Evolutionary conservation across 192 early-diverging fungal genomes (phyloP), one percentile per base, ranked within the genome.

Genomic region (Linnemannia schmuckeri): DNA sequence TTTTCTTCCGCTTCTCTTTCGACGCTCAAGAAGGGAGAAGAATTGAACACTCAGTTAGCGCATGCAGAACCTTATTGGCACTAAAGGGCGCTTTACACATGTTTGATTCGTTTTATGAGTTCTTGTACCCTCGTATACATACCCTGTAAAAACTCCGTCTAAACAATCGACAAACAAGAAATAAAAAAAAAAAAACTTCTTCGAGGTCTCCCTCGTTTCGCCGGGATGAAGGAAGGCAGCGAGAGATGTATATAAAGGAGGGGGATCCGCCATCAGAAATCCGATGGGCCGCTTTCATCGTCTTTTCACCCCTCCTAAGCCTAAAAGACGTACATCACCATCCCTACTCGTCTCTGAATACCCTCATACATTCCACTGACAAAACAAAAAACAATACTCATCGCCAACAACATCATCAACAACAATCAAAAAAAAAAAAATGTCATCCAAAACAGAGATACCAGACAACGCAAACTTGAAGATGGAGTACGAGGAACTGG

Each of bases 221-320:
- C 6, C 5, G 49, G 3, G 47, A 52, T 20, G 17, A 20, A 52
- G 61, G 13, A n/a, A 12, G 61, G 30, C 42, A 46, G 44, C 3
- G 46, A 18, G 27, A 66, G 35, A 57, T 27, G 72, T 85, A 85
- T 85, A 81, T 77, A 86, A 81, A 70, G 54, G 38, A 20, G 44
- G 20, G 6, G 35, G 75, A 68, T 71, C 63, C 74, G 54, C 24
- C 61, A 70, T 69, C 46, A 70, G 77, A 63, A 75, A 66, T 72
- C 80, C 84, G 42, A 55, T 81, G 84, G 84, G 84, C 84, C 84
- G 84, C 84, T 86, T 86, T 86, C 79, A 75, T 75, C 84, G 84
- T 86, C 84, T 86, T 86, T 86, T 86, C 84, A 86, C 84, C 84
- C 84, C 84, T 86, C 70, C 75, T 72, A 57, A 47, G 55, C 79